Conservation (phyloP, 768 basidiomycete genomes). For the Mycena metata region DNA sequence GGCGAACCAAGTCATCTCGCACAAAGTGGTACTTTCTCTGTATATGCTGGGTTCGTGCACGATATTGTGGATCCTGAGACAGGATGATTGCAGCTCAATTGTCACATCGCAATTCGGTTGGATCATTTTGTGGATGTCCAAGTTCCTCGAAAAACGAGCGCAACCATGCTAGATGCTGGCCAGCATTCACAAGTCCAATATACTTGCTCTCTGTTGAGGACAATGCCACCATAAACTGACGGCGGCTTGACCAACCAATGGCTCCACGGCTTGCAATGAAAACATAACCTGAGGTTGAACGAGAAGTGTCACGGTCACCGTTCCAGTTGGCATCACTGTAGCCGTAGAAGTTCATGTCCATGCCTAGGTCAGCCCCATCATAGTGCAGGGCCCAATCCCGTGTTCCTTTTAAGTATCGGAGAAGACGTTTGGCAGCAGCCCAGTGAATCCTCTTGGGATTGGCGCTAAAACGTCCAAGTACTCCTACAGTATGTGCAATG, state of each 20-base stretch:
- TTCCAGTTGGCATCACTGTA: slow-evolving; percentile 8
- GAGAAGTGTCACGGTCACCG: slow-evolving; percentile 4
- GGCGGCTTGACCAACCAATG: slow-evolving; percentile 2
- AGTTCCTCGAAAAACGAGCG: slow-evolving; percentile 9
- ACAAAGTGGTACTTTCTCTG: slow-evolving; percentile 11
- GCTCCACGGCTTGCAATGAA: slow-evolving; percentile 1
- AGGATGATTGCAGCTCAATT: slow-evolving; percentile 13
- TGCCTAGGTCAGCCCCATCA: neutral
- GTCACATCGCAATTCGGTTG: slow-evolving; percentile 1
- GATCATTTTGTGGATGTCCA: slow-evolving; percentile 2
- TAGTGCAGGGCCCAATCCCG: slow-evolving; percentile 5
- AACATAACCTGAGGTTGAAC: slow-evolving; percentile 12
- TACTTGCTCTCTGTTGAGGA: slow-evolving; percentile 6
- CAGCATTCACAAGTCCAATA: slow-evolving; percentile 5
- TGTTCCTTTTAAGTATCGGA: neutral
- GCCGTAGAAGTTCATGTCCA: slow-evolving; percentile 6
- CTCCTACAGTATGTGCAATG: slow-evolving; percentile 1
- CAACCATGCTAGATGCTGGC: slow-evolving; percentile 13
- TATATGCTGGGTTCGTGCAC: slow-evolving; percentile 11
- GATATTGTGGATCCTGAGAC: neutral
- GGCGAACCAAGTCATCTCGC: slow-evolving; percentile 30
- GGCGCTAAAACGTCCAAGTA: slow-evolving; percentile 7
- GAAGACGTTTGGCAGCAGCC: neutral
- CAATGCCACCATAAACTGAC: neutral
- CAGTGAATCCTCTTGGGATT: neutral